Conservation (phyloP, 1,284 basidiomycete species). For the Malassezia psittaci region DNA sequence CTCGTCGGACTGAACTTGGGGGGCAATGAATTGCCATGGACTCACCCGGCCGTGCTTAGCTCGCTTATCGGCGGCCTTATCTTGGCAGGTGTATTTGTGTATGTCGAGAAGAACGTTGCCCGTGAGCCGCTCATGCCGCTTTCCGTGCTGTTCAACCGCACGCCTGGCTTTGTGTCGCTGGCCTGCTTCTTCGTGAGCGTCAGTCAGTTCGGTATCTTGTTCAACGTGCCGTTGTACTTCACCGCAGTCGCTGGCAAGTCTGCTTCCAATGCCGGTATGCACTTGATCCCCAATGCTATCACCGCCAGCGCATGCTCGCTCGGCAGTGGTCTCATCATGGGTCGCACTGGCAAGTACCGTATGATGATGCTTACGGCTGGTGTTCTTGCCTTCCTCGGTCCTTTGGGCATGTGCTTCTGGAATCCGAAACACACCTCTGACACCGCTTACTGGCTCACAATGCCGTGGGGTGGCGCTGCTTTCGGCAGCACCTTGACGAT, state of each 20-base stretch:
- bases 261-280: constrained; percentile 44
- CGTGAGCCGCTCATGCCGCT: constrained; percentile 48
- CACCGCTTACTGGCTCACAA: constrained; percentile 43
- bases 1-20: constrained; percentile 47
- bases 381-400: constrained; percentile 42
- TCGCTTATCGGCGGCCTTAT: constrained; percentile 47
- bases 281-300: constrained; percentile 48
- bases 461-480: constrained; percentile 44
- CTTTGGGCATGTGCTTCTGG: constrained; percentile 49
- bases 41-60: constrained; percentile 31
- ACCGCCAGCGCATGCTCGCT: constrained; percentile 48
- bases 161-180: constrained; percentile 48
- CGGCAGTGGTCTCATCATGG: constrained; percentile 48
- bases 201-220: constrained; percentile 48
- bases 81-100: constrained; percentile 54
- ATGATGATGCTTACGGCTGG: constrained; percentile 44
- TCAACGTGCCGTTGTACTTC: constrained; percentile 49
- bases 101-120: constrained; percentile 51
- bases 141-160: constrained; percentile 47
- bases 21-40: constrained; percentile 40
- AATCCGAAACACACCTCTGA: constrained; percentile 34
- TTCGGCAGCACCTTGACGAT: constrained; percentile 47
- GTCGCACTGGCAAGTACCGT: constrained; percentile 47
- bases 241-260: constrained; percentile 45
- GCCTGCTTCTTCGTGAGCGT: constrained; percentile 49